A percentile compares a stretch with the other conserved stretches of the same genome.
These are phyloP conservation scores for Vairimorpha apis DNA, from an alignment of 371 early-diverging fungal genomes.

Conservation along the genomic window DNA sequence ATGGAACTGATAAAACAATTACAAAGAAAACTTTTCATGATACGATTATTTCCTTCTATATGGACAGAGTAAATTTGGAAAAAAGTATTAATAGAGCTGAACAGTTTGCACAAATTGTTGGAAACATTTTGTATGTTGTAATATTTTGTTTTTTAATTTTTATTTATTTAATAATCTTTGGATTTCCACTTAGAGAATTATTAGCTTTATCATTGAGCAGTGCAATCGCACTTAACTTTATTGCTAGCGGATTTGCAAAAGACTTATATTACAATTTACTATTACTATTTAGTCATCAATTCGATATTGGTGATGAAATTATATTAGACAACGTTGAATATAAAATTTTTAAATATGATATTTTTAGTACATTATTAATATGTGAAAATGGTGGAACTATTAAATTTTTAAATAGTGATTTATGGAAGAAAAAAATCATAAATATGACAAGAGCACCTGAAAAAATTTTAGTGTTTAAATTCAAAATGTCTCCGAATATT, in stretches of 20 bases:
- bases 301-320: constrained; percentile 64
- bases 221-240: constrained; percentile 60
- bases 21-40: constrained; percentile 62
- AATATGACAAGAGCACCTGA: constrained; percentile 64
- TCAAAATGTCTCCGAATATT: constrained; percentile 48
- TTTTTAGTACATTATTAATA: constrained; percentile 59
- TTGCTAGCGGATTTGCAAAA: constrained; percentile 50
- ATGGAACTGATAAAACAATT: constrained; percentile 39
- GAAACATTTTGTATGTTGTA: constrained; percentile 40
- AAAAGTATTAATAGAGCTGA: constrained; percentile 45
- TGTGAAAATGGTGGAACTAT: constrained; percentile 61
- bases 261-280: constrained; percentile 58
- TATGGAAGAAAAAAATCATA: constrained; percentile 58
- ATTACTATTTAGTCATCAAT: constrained; percentile 63
- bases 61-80: constrained; percentile 59
- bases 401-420: constrained; percentile 60
- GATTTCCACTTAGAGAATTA: constrained; percentile 56
- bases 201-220: constrained; percentile 57
- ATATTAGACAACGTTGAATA: constrained; percentile 55
- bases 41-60: constrained; percentile 58
- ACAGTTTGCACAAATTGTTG: constrained; percentile 54
- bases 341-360: constrained; percentile 55
- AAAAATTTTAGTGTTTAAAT: constrained; percentile 60
- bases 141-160: constrained; percentile 45
- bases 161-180: constrained; percentile 58